Base-by-base conservation (phyloP, 768 basidiomycete genomes). In the Boletus reticulatus region DNA sequence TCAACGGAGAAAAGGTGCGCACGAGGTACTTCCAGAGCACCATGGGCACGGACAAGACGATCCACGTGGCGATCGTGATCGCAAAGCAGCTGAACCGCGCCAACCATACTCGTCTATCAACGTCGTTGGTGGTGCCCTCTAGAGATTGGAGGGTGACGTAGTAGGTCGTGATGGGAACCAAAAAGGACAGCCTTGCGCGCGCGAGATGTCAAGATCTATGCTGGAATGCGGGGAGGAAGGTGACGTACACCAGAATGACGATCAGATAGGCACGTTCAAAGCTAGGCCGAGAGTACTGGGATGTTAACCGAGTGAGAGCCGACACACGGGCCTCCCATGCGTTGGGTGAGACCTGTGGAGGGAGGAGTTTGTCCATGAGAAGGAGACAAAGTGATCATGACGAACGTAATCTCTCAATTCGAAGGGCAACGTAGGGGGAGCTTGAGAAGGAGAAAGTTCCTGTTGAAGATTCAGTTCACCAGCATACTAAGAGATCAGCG, bases 11-110 rank as follows among this genome's bases (percentile, higher is more conserved):
- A 0, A 17, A 22, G 3, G n/a, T 6, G 11, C 77, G 39, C 41
- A 76, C 73, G 52, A 72, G 56, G 34, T 63, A 72, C 58, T 84
- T 84, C 80, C 81, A 84, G 22, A 76, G 42, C 39, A 73, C 43
- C 41, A 80, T 63, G 7, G 82, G 82, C 4, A 67, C 39, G 43
- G 71, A 64, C 62, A 81, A 72, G 48, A 81, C 39, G 24, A 76
- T 24, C 50, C 75, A 56, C 19, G 73, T 62, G 16, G 65, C 79
- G 44, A 81, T n/a, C 22, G 70, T 73, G 24, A 75, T 62, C 7
- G 61, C 75, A 36, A 79, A 56, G 19, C 69, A 65, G 36, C 74
- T 68, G 14, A 70, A 63, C 22, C 77, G 75, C 14, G 76, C 72
- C 51, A 76, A 49, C 66, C 68, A 69, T 13, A 66, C 52, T 29